Conservation (phyloP, 495 filamentous ascomycete genomes). For the Aspergillus sparsus region DNA sequence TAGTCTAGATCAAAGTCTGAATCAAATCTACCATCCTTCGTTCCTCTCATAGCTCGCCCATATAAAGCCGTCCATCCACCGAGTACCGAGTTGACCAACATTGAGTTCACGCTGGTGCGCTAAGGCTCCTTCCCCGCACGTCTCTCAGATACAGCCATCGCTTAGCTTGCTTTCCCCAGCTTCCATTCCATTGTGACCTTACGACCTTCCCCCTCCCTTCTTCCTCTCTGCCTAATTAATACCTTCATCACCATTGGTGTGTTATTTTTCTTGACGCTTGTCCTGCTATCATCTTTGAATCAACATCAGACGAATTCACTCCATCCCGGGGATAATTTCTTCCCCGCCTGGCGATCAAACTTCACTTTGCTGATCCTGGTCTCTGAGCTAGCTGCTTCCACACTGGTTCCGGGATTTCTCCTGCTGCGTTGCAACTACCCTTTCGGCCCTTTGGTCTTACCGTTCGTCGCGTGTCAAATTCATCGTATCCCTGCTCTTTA, state of each 20-base stretch:
- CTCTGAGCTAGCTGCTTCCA: slow-evolving; percentile 24
- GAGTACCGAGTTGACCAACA: not conserved
- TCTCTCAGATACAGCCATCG: not conserved
- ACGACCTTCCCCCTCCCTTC: slow-evolving; percentile 22
- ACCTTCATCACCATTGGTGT: slow-evolving; percentile 24
- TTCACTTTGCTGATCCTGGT: slow-evolving; percentile 23
- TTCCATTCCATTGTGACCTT: slow-evolving; percentile 30
- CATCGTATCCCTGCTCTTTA: slow-evolving; percentile 22
- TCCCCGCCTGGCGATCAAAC: slow-evolving; percentile 21
- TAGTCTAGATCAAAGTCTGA: not conserved
- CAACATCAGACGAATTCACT: slow-evolving; percentile 12
- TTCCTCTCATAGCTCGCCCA: not conserved
- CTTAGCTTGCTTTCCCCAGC: slow-evolving; percentile 25
- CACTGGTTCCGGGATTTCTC: slow-evolving; percentile 23
- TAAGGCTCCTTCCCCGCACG: slow-evolving; percentile 25
- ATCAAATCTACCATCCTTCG: not conserved
- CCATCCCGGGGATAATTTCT: slow-evolving; percentile 15
- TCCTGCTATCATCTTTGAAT: slow-evolving; percentile 20
- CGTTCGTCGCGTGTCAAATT: slow-evolving; percentile 21
- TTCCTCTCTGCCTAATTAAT: slow-evolving; percentile 17
- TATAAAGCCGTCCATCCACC: not conserved
- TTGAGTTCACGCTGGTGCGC: slow-evolving; percentile 3
- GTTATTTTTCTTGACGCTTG: slow-evolving; percentile 17
- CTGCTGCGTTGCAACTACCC: slow-evolving; percentile 27
- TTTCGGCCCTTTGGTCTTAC: slow-evolving; percentile 26